These are phyloP conservation scores for Colletotrichum graminicola DNA, from an alignment of 2,329 filamentous ascomycete species.

Conservation along the genomic window DNA sequence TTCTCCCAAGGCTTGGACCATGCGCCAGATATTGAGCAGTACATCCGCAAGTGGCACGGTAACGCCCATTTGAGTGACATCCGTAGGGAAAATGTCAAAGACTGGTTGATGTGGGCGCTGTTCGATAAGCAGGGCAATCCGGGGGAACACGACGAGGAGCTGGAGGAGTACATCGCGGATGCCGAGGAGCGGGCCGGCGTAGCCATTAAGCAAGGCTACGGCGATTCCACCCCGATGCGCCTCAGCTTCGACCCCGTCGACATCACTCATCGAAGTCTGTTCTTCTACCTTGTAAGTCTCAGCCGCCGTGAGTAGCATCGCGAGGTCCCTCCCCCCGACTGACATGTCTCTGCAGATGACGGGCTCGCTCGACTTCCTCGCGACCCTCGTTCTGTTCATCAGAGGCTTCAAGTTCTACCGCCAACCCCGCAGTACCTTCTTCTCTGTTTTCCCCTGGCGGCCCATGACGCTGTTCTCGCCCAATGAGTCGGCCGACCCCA, in stretches of 20 bases:
- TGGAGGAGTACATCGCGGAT: slow-evolving; percentile 62
- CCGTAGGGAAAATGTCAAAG: slow-evolving; percentile 73
- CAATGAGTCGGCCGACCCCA: slow-evolving; percentile 60
- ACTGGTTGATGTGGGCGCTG: slow-evolving; percentile 78
- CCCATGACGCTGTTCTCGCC: slow-evolving; percentile 61
- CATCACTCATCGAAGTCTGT: slow-evolving; percentile 70
- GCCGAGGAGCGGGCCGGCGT: slow-evolving; percentile 66
- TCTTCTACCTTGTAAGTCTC: slow-evolving; percentile 69
- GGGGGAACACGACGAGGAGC: slow-evolving; percentile 55
- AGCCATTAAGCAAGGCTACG: slow-evolving; percentile 65
- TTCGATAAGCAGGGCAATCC: slow-evolving; percentile 62
- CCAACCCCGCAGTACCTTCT: slow-evolving; percentile 50
- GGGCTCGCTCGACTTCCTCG: slow-evolving; percentile 61
- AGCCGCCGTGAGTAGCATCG: slow-evolving; percentile 46
- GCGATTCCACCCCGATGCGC: slow-evolving; percentile 68
- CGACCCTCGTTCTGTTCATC: slow-evolving; percentile 59
- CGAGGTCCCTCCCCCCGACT: slow-evolving; percentile 44
- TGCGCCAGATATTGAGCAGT: slow-evolving; percentile 67
- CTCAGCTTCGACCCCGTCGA: slow-evolving; percentile 74
- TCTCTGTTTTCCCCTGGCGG: slow-evolving; percentile 70
- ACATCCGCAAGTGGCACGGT: slow-evolving; percentile 75
- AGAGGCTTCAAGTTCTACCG: slow-evolving; percentile 66
- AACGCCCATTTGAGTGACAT: slow-evolving; percentile 69
- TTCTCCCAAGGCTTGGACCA: slow-evolving; percentile 69
- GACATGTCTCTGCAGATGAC: slow-evolving; percentile 27